Base-by-base conservation (phyloP, 1,139 yeast species). In the Kodamaea plutei region DNA sequence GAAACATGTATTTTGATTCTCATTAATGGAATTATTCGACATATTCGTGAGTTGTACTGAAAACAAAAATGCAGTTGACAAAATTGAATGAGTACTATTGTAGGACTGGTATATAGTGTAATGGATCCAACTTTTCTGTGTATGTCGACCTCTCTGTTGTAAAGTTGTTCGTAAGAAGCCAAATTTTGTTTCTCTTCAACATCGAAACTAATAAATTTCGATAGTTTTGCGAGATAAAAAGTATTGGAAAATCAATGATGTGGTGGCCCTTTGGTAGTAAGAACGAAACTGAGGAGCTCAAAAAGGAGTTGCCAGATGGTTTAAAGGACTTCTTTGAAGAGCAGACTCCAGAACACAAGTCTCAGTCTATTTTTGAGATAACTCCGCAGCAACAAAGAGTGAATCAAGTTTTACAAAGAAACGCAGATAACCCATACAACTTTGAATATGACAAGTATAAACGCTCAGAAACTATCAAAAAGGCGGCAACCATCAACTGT, bases 401-500 rank as follows among this genome's bases (percentile, higher is more conserved):
- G 8, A 46, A 55, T 33, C 44, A 52, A 22, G 55, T 56, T 15
- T 45, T 64, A 28, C 38, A 44, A 14, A 38, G 41, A 12, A 42
- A 43, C 29, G 46, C 39, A 25, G 33, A 34, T 12, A 34, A 35
- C n/a, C 25, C 33, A 8, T 58, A 58, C 38, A 45, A 50, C 26
- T 49, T 50, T 30, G 60, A 61, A 16, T 52, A 63, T 27, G 67
- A 57, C 6, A 38, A 47, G 3, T 65, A 61, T 36, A 66, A 66
- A 39, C 51, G 45, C 23, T 37, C 49, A 15, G 59, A 64, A 33
- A 50, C 46, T 18, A 37, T 47, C 2, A 44, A 47, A 20, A 46
- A 46, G 19, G 69, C 54, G 1, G 42, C 62, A 1, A 38, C 49
- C 16, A 51, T 66, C 22, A 69, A 69, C 46, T 69, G 74, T 39